Evolutionary conservation across 1,284 basidiomycete species (phyloP).

Genomic region (Pterulicium gracile): DNA sequence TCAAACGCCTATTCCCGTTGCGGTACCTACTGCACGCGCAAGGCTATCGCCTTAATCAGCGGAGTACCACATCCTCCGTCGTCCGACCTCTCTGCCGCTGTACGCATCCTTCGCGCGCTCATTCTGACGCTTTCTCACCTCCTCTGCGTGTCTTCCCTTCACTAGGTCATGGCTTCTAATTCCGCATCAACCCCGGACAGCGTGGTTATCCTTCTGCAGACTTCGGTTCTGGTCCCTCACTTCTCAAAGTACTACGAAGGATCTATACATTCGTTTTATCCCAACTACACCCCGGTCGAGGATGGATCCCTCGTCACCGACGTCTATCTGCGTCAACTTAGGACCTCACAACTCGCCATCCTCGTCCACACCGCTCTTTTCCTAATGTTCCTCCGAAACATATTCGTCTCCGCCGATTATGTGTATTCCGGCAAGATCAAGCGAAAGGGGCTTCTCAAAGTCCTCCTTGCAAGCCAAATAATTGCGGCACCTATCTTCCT

Average conservation of each 20-base stretch:
- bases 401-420: slow-evolving; percentile 40
- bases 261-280: slow-evolving; percentile 34
- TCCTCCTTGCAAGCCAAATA: slow-evolving; percentile 43
- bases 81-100: no score
- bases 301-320: slow-evolving; percentile 53
- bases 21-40: no score
- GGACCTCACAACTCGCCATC: slow-evolving; percentile 31
- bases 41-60: no score
- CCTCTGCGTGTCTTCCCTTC: no score
- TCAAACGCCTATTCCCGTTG: no score
- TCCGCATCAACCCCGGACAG: slow-evolving; percentile 8
- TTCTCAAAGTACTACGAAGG: slow-evolving; percentile 32
- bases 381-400: slow-evolving; percentile 44
- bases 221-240: slow-evolving; percentile 37
- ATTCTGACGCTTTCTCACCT: no score
- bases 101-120: no score
- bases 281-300: slow-evolving; percentile 33
- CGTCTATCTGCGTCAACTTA: slow-evolving; percentile 32
- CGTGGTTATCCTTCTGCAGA: slow-evolving; percentile 39
- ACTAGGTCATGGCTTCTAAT: no score
- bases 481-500: slow-evolving; percentile 36
- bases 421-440: slow-evolving; percentile 44
- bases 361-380: slow-evolving; percentile 37
- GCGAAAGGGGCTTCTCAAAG: slow-evolving; percentile 49
- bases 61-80: no score